phyloP scores from a whole-genome alignment of 345 rosid genomes.

The Gossypium thurberi region DNA sequence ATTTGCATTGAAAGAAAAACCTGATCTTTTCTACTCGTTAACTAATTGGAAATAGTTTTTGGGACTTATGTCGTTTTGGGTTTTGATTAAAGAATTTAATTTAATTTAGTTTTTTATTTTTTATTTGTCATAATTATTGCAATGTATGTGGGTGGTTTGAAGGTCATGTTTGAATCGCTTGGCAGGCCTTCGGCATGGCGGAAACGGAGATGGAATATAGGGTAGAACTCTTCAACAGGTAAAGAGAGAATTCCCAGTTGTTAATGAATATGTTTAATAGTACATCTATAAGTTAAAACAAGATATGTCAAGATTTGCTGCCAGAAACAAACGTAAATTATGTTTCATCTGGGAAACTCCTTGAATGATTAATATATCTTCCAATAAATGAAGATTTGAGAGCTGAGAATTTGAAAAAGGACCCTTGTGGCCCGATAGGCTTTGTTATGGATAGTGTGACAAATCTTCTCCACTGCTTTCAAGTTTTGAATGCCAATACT shows the following conservation, averaged over 20 bases:
- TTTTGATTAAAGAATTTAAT: neutral
- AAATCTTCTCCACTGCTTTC: neutral
- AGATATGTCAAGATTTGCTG: neutral
- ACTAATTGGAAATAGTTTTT: neutral
- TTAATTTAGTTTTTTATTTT: neutral
- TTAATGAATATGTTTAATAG: neutral
- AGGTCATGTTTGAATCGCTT: constrained; percentile 11
- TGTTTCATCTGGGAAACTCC: neutral
- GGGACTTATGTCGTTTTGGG: neutral
- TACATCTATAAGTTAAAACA: neutral
- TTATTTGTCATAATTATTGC: neutral
- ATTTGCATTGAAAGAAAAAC: neutral
- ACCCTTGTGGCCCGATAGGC: neutral
- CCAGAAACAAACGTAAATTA: neutral
- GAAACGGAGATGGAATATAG: constrained; percentile 90
- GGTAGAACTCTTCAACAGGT: constrained; percentile 94
- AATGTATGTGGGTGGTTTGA: neutral
- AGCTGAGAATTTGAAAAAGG: neutral
- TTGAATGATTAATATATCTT: neutral
- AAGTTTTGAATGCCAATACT: neutral
- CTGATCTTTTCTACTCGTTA: neutral
- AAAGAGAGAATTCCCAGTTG: neutral
- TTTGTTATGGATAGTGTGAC: neutral
- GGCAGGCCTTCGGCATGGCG: constrained; percentile 86
- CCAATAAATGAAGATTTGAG: neutral